Base-by-base conservation (phyloP, 2,329 filamentous ascomycete genomes). In the Chaetomium globosum region DNA sequence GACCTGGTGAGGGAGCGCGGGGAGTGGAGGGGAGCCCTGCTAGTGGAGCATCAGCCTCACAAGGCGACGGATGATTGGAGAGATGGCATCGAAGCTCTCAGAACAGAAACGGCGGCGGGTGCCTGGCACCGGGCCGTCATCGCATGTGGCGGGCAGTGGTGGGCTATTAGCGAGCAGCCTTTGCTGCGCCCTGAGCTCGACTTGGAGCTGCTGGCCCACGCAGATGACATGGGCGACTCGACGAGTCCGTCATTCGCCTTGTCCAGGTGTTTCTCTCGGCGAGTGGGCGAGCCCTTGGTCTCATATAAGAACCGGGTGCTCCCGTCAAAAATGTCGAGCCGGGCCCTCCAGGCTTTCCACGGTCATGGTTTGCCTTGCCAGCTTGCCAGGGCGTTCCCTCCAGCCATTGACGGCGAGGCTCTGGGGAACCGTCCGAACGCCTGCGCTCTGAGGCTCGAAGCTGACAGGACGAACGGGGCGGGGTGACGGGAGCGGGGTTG, bases 21-120 rank as follows among this genome's bases (percentile, higher is more conserved):
- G 48, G 57, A 46, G 49, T 61, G 61, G 67, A 69, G 68, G 67
- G 65, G 66, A 70, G 73, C 73, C 77, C 78, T 79, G 77, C 77
- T 79, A 77, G 79, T 78, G 73, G 73, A 59, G 73, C 75, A 76
- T 78, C 76, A 79, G 77, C 77, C 76, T 80, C 76, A 71, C 66
- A 57, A 39, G 63, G 53, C 26, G 63, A 39, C n/a, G 53, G 48
- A 28, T 60, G 66, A 67, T 66, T 68, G 67, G 66, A 59, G 67
- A 66, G 54, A 59, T 13, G 65, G 59, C 63, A 67, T 71, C 69
- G 68, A 72, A 72, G 58, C 61, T 31, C 51, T 46, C 59, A 65
- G 69, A 70, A 65, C 53, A 48, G 48, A 59, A 63, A 43, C 57
- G 65, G 65, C 67, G 36, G 54, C 66, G 66, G 69, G 64, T 70